Percentiles rank a stretch among this genome's conserved stretches.
phyloP scores from a whole-genome alignment of 2,329 filamentous ascomycete genomes.

The Blumeriella jaapii region DNA sequence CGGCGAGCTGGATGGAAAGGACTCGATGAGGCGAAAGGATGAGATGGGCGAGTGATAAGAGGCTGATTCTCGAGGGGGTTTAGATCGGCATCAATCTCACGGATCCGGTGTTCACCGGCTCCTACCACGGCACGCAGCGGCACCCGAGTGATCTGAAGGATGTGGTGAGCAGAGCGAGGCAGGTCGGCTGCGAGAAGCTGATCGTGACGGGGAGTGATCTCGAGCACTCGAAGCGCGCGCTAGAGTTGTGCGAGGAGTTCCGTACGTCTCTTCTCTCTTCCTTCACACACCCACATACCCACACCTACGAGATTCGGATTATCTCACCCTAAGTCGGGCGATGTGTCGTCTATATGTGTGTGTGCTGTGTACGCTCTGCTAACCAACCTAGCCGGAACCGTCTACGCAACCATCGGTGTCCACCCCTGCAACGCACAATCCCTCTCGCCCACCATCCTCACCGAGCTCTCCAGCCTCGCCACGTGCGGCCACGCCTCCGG shows the following conservation, averaged over 20 bases:
- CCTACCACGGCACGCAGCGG: conserved; percentile 67
- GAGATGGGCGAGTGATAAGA: too few relatives aligned
- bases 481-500: conserved; percentile 31
- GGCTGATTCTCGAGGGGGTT: conserved; percentile 9
- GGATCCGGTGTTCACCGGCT: conserved; percentile 78
- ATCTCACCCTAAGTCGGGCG: too few relatives aligned
- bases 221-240: conserved; percentile 60
- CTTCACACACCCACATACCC: too few relatives aligned
- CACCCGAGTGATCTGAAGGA: conserved; percentile 65
- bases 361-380: too few relatives aligned
- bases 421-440: conserved; percentile 81
- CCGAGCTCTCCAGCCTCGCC: conserved; percentile 53
- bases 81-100: conserved; percentile 92
- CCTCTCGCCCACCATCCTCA: conserved; percentile 53
- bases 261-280: conserved; percentile 36
- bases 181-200: conserved; percentile 75
- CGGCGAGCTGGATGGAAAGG: too few relatives aligned
- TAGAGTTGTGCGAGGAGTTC: conserved; percentile 62
- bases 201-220: conserved; percentile 91
- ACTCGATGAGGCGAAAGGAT: too few relatives aligned
- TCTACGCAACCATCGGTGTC: conserved; percentile 86
- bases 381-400: conserved; percentile 71
- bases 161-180: conserved; percentile 66
- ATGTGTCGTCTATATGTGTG: conserved; percentile 11
- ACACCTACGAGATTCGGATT: too few relatives aligned